Conservation (phyloP, 306 rosid species). For the Casuarina equisetifolia region DNA sequence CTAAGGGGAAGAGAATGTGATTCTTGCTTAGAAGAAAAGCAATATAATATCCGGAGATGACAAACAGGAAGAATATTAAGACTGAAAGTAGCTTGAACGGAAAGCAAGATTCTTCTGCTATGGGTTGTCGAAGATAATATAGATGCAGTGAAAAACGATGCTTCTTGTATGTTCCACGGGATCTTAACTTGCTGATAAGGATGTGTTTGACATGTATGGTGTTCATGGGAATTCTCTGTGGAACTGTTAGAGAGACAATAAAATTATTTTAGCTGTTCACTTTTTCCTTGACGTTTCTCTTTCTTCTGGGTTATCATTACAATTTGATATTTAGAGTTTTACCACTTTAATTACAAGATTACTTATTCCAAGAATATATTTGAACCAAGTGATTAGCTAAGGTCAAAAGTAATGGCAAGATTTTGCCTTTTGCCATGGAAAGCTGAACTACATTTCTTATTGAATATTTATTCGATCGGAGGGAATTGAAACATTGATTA, state of each 20-base stretch:
- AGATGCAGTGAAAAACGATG: constrained; percentile 18
- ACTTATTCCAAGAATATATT: neutral
- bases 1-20: constrained; percentile 44
- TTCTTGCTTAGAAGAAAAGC: constrained; percentile 62
- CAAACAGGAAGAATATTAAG: constrained; percentile 40
- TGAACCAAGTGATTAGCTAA: neutral
- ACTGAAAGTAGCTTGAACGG: constrained; percentile 42
- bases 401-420: neutral
- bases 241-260: constrained; percentile 28
- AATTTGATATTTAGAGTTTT: neutral
- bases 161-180: constrained; percentile 28
- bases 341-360: neutral
- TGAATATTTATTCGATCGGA: too few species aligned
- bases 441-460: too few species aligned
- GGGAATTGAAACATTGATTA: too few species aligned
- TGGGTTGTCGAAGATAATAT: constrained; percentile 7
- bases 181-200: constrained; percentile 32
- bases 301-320: neutral
- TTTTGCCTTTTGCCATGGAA: neutral
- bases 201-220: constrained; percentile 16
- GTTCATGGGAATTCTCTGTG: constrained; percentile 41
- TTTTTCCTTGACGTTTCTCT: neutral
- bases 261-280: constrained; percentile 12
- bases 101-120: constrained; percentile 48
- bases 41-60: constrained; percentile 40